Evolutionary conservation across 1,284 basidiomycete species (phyloP).

Genomic region (Rhodotorula sp.): DNA sequence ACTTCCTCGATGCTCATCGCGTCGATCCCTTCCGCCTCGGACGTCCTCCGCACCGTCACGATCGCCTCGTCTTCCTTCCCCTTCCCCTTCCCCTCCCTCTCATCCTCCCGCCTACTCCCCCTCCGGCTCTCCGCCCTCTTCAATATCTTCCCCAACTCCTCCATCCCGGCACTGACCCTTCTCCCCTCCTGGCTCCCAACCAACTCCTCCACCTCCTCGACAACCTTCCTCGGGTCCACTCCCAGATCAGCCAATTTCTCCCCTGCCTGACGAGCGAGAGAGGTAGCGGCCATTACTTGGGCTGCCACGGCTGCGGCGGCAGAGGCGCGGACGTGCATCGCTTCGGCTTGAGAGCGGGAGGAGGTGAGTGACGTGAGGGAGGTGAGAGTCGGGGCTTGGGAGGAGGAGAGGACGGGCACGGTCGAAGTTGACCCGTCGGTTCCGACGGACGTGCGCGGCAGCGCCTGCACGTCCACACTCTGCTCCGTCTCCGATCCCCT

Average conservation of each 20-base stretch:
- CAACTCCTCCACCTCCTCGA: conserved; percentile 21
- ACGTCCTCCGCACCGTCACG: too few relatives aligned
- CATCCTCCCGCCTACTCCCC: too few relatives aligned
- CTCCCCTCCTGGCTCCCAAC: conserved; percentile 6
- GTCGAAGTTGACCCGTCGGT: not conserved
- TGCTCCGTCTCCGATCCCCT: not conserved
- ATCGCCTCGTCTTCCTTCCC: not conserved
- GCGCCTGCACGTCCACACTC: not conserved
- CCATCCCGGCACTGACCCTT: not conserved
- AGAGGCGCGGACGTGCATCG: conserved; percentile 39
- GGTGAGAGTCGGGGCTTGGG: conserved; percentile 23
- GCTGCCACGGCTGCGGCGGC: conserved; percentile 41
- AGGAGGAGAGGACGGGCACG: conserved; percentile 1
- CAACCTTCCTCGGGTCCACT: conserved; percentile 23
- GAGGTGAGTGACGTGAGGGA: conserved; percentile 19
- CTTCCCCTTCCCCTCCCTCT: not conserved
- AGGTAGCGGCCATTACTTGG: conserved; percentile 41
- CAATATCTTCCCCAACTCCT: not conserved
- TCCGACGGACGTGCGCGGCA: not conserved
- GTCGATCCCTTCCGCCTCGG: not conserved
- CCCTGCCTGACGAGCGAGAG: conserved; percentile 31
- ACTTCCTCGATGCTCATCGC: conserved; percentile 19
- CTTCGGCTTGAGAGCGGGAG: conserved; percentile 23
- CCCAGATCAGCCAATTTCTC: conserved; percentile 26
- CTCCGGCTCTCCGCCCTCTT: not conserved